Evolutionary conservation across 768 basidiomycete genomes (phyloP).

Genomic region (Mycena amicta): DNA sequence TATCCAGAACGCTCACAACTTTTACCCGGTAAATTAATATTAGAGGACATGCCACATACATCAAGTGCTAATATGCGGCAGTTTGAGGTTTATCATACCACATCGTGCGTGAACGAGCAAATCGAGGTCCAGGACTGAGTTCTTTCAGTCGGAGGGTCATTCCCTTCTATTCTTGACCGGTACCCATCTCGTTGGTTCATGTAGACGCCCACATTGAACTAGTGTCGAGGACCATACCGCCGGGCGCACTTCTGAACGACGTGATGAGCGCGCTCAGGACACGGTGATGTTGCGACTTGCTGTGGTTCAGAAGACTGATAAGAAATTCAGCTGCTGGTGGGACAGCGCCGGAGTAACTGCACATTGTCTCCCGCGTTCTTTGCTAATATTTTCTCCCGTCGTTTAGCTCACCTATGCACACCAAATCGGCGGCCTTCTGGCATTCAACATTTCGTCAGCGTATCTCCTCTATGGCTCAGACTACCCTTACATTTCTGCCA

Average conservation of each 20-base stretch:
- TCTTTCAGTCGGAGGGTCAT: conserved; percentile 11
- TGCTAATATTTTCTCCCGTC: not conserved
- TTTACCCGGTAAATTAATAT: conserved; percentile 1
- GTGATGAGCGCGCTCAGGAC: conserved; percentile 14
- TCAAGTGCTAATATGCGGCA: not conserved
- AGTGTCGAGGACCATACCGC: conserved; percentile 8
- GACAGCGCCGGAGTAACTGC: conserved; percentile 13
- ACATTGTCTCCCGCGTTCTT: not conserved
- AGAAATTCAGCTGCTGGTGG: conserved; percentile 14
- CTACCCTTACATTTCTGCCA: conserved; percentile 8
- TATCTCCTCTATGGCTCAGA: conserved; percentile 12
- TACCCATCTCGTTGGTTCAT: not conserved
- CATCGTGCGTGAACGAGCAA: conserved; percentile 4
- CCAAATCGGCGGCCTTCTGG: conserved; percentile 13
- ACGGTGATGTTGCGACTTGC: not conserved
- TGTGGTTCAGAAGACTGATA: not conserved
- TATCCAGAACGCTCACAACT: conserved; percentile 12
- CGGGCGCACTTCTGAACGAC: conserved; percentile 1
- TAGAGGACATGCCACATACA: not conserved
- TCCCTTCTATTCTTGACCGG: conserved; percentile 16
- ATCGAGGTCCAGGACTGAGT: not conserved
- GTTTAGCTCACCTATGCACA: conserved; percentile 11
- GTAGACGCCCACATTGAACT: not conserved
- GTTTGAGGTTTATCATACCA: conserved; percentile 13
- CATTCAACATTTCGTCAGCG: conserved; percentile 9